These are phyloP conservation scores for Citrus sinensis DNA, from an alignment of 345 rosid genomes.

Conservation along the genomic window DVS_A1.0 CM039162.1:24622001-24622500, in stretches of 20 bases:
- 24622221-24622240: background rate
- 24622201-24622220: background rate
- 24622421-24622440: conserved; percentile 24
- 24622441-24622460: background rate
- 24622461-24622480: conserved; percentile 18
- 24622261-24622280: background rate
- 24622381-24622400: conserved; percentile 6
- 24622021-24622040: no score
- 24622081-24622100: no score
- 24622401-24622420: background rate
- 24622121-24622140: background rate
- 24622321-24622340: background rate
- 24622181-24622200: background rate
- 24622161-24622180: background rate
- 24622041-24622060: no score
- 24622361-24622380: conserved; percentile 18
- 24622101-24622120: no score
- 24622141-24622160: background rate
- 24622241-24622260: background rate
- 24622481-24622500: conserved; percentile 30
- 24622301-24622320: background rate
- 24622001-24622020: no score
- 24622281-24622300: background rate
- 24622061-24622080: no score
- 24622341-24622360: background rate